Evolutionary conservation across 495 filamentous ascomycete species (phyloP), one percentile per base, ranked within the genome.

Genomic region (Hyaloscypha finlandica): DNA sequence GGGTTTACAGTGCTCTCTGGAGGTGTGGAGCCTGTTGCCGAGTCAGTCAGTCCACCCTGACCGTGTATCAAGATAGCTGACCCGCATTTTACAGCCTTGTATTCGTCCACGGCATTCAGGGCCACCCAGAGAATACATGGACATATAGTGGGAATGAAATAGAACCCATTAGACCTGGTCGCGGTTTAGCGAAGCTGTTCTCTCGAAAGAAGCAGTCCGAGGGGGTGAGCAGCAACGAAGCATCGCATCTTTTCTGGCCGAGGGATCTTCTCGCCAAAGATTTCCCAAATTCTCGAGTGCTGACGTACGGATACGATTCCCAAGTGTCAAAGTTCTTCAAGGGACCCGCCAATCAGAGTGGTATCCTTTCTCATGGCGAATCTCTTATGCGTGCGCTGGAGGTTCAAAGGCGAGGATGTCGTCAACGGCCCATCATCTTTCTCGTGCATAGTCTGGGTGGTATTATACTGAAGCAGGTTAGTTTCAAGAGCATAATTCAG

Each of bases 401-500:
- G 35, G 37, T 22, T 20, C 53, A 29, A 20, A n/a, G 53, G 4
- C 22, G 29, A 32, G 33, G 16, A n/a, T 60, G 20, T 16, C 59
- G 16, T 51, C 33, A 64, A 11, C 71, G 72, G 31, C 78, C 75
- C 0, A 52, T 75, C 4, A 65, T 80, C 31, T 81, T 82, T 67
- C 25, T 25, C 25, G 25, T 25, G 25, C 25, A 25, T 25, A 25
- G 25, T 25, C 25, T 25, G 25, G 25, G 80, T 42, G 80, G 77
- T 9, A 76, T 81, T 54, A 69, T 83, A 22, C 73, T 81, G 12
- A 81, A 80, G 52, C 68, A 80, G 39, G 63, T 70, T 52, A 60
- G 78, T n/a, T 68, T 72, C 65, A 60, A 60, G 32, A 53, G 29
- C 61, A 52, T 48, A 42, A 45, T 62, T 62, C 29, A 45, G 14